Evolutionary conservation across 805 yeast genomes (phyloP), one percentile per base, ranked within the genome.

Genomic region (Lipomyces anomalus): DNA sequence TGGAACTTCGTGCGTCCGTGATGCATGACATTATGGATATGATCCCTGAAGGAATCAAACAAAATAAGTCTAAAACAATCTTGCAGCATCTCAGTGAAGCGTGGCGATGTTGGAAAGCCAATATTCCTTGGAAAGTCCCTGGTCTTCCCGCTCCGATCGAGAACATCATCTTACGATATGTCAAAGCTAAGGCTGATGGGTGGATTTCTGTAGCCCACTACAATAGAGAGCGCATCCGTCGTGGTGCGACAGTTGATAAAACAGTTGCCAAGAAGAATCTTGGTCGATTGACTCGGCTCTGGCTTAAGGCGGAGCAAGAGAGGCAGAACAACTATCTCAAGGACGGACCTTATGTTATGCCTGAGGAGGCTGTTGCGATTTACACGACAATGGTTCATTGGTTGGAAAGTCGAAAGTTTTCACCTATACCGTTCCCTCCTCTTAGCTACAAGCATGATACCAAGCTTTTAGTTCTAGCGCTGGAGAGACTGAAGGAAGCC

Each of bases 31-130:
- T 92, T 39, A 68, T 92, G 48, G 99, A 92, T 61, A 88, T 88
- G 95, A 88, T 92, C 38, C 98, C 98, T 0, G 96, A 87, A 52
- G 95, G 95, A 1, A 74, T 92, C 50, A 82, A 85, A 57, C 92
- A 86, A 59, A 84, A 77, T 53, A 89, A 87, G 61, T 79, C 96
- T 1, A 83, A 84, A 58, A 80, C 95, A 0, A 83, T 92, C 43
- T 65, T 92, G 39, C 97, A 92, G 59, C 99, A 92, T 65, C 71
- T 92, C 47, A 84, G 95, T 61, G 98, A 92, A 64, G 98, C 98
- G 0, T 92, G 99, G 99, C 72, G 98, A 62, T 92, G 97, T 63
- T 92, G 99, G 99, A 92, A 92, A 63, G 98, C 98, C 2, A 90
- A 92, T 60, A 83, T 92, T 47, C 95, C 97, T 0, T 92, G 97